A percentile compares a stretch with the other conserved stretches of the same genome.
Conservation (phyloP, 2,329 filamentous ascomycete genomes). For the Hypoxylon sp. region DNA sequence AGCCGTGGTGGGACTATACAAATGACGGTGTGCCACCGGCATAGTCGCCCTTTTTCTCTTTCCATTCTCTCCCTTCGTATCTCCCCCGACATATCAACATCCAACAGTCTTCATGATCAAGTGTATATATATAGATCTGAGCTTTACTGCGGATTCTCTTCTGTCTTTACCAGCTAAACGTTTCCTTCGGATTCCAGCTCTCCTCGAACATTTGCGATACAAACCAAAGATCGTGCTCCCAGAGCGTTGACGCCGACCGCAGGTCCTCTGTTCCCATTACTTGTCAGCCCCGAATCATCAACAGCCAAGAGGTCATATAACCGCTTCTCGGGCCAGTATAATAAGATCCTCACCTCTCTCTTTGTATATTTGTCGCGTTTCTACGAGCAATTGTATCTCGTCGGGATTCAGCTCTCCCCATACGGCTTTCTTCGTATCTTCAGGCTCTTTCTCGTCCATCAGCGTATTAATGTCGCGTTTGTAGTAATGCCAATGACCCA, state of each 20-base stretch:
- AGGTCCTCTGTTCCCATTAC: conserved; percentile 20
- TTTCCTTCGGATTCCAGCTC: conserved; percentile 56
- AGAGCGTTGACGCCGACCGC: conserved; percentile 44
- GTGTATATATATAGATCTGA: conserved; percentile 6
- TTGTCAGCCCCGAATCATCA: conserved; percentile 16
- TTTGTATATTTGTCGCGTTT: conserved; percentile 50
- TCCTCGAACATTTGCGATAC: conserved; percentile 63
- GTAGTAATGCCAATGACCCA: conserved; percentile 68
- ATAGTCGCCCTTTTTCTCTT: background rate
- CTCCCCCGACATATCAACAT: conserved; percentile 3
- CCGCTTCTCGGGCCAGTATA: background rate
- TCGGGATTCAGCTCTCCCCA: conserved; percentile 51
- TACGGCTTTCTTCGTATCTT: conserved; percentile 50
- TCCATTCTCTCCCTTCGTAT: background rate
- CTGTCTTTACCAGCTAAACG: conserved; percentile 34
- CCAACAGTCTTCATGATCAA: background rate
- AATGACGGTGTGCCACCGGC: conserved; percentile 1
- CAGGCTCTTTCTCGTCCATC: conserved; percentile 49
- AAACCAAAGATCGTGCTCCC: conserved; percentile 63
- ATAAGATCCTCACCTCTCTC: conserved; percentile 45
- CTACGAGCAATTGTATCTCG: conserved; percentile 56
- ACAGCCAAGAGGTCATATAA: background rate
- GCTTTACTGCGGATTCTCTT: background rate
- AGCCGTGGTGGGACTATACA: background rate
- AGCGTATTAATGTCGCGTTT: conserved; percentile 57